phyloP scores from a whole-genome alignment of 768 basidiomycete genomes.

The Russula brevipes region DNA sequence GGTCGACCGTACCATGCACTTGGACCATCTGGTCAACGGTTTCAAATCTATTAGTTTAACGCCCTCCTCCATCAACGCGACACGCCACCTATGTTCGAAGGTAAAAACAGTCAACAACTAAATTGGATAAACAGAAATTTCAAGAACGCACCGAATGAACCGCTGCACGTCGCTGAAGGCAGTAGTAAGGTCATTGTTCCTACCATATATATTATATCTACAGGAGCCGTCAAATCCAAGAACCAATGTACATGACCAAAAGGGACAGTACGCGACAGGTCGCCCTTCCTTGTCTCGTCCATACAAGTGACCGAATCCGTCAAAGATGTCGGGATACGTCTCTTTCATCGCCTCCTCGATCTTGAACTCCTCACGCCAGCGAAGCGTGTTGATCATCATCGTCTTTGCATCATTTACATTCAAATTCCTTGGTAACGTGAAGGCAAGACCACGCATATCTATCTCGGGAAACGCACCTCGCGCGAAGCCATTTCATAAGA shows the following conservation, averaged over 20 bases:
- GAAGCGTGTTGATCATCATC: constrained; percentile 65
- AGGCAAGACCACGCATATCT: background rate
- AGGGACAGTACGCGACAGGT: constrained; percentile 59
- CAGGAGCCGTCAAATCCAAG: background rate
- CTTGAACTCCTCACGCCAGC: constrained; percentile 66
- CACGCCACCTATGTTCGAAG: constrained; percentile 56
- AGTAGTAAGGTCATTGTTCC: constrained; percentile 54
- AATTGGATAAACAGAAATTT: background rate
- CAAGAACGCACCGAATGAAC: constrained; percentile 58
- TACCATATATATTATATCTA: constrained; percentile 80
- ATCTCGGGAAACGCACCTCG: constrained; percentile 44
- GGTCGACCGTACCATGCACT: constrained; percentile 20
- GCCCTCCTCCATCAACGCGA: constrained; percentile 69
- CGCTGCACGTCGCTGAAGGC: constrained; percentile 74
- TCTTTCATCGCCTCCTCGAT: constrained; percentile 54
- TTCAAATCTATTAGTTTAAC: constrained; percentile 58
- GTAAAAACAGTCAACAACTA: background rate
- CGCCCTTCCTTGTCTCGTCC: constrained; percentile 67
- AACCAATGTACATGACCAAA: background rate
- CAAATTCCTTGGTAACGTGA: constrained; percentile 40
- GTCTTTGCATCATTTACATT: constrained; percentile 48
- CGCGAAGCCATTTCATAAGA: constrained; percentile 77
- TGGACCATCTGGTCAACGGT: constrained; percentile 41
- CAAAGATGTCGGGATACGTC: constrained; percentile 38
- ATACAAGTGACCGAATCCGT: constrained; percentile 54